A percentile compares a stretch with the other conserved stretches of the same genome.
Evolutionary conservation across 2,329 filamentous ascomycete genomes (phyloP).

Genomic region (Sporothrix protearum): DNA sequence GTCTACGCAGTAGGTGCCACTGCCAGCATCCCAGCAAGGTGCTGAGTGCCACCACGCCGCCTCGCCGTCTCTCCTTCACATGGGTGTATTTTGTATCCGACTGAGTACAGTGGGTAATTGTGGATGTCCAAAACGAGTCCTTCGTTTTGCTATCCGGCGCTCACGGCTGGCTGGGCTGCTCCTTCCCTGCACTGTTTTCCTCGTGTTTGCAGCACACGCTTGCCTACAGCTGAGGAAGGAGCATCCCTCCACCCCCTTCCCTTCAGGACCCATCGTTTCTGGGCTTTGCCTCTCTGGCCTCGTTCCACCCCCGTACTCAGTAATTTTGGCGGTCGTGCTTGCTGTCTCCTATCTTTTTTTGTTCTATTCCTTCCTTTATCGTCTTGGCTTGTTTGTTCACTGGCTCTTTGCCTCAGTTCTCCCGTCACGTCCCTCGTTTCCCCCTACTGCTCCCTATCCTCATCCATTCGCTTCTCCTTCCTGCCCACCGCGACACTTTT

Average conservation of each 20-base stretch:
- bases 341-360: not conserved
- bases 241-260: not conserved
- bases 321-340: constrained; percentile 3
- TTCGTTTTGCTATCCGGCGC: not conserved
- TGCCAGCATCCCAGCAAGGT: not conserved
- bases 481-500: not conserved
- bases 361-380: not conserved
- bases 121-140: not conserved
- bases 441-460: not conserved
- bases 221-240: not conserved
- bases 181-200: not conserved
- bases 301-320: not conserved
- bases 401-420: not conserved
- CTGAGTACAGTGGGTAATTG: too few species aligned
- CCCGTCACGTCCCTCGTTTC: not conserved
- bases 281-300: constrained; percentile 1
- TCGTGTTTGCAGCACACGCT: not conserved
- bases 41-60: not conserved
- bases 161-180: not conserved
- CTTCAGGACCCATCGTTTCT: not conserved
- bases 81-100: not conserved
- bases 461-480: not conserved
- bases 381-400: not conserved
- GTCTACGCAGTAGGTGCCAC: not conserved
- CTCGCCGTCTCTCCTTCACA: not conserved